phyloP scores from a whole-genome alignment of 768 basidiomycete genomes.

The Dictyophora rubrovolvata region DNA sequence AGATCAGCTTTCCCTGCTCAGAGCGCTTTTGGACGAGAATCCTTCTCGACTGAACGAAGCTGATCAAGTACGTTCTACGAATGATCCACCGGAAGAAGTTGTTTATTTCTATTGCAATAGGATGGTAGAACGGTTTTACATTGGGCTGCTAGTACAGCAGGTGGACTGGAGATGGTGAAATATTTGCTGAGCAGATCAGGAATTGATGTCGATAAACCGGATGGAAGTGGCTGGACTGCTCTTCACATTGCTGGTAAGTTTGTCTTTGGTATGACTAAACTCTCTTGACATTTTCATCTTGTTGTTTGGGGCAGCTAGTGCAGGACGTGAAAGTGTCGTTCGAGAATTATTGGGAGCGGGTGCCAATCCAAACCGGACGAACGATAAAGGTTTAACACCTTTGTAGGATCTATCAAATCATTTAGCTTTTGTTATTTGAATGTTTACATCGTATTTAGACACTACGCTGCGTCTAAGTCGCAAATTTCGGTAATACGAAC shows the following conservation, averaged over 20 bases:
- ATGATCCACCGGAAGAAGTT: neutral
- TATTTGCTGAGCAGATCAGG: constrained; percentile 57
- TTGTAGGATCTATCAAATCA: constrained; percentile 47
- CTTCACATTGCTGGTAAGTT: constrained; percentile 66
- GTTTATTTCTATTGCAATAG: constrained; percentile 24
- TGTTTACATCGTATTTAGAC: constrained; percentile 35
- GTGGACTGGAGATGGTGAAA: constrained; percentile 53
- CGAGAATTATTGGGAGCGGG: constrained; percentile 73
- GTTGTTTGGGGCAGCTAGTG: constrained; percentile 45
- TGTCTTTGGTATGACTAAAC: neutral
- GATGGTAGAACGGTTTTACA: constrained; percentile 78
- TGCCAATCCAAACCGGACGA: constrained; percentile 69
- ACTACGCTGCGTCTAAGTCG: constrained; percentile 90
- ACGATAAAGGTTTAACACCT: constrained; percentile 75
- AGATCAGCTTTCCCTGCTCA: constrained; percentile 64
- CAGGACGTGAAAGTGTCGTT: constrained; percentile 67
- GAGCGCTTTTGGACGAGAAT: constrained; percentile 53
- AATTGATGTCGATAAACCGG: constrained; percentile 56
- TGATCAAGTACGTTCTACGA: constrained; percentile 41
- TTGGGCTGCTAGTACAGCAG: constrained; percentile 66
- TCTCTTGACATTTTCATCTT: constrained; percentile 11
- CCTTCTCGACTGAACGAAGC: constrained; percentile 47
- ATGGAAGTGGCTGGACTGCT: constrained; percentile 66
- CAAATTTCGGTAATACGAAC: constrained; percentile 55
- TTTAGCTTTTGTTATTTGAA: neutral